Evolutionary conservation across 495 filamentous ascomycete species (phyloP).

Genomic region (Beverwykella pulmonaria): DNA sequence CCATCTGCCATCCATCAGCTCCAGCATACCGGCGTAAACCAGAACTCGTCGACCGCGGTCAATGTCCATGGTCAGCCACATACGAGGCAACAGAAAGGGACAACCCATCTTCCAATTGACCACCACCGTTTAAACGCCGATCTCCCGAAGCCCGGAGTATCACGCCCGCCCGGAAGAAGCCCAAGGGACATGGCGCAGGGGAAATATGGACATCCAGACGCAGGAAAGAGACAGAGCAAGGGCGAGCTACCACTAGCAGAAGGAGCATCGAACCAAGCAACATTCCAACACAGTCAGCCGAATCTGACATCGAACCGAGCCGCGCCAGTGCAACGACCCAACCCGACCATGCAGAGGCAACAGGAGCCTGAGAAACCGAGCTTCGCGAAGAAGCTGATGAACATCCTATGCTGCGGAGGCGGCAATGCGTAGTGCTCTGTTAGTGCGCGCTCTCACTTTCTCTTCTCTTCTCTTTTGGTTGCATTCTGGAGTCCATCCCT

Average conservation of each 20-base stretch:
- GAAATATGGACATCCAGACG: conserved; percentile 30
- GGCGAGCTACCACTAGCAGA: conserved; percentile 39
- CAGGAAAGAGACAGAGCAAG: conserved; percentile 37
- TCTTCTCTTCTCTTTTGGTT: neutral
- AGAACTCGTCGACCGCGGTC: conserved; percentile 63
- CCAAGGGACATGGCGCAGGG: conserved; percentile 22
- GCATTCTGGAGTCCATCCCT: conserved; percentile 22
- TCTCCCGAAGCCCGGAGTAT: conserved; percentile 48
- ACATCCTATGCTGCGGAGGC: conserved; percentile 36
- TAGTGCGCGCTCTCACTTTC: neutral
- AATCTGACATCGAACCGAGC: conserved; percentile 32
- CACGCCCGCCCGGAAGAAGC: conserved; percentile 59
- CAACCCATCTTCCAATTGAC: conserved; percentile 63
- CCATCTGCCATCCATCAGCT: conserved; percentile 68
- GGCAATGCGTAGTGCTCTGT: conserved; percentile 16
- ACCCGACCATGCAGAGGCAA: conserved; percentile 1
- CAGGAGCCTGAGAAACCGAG: conserved; percentile 28
- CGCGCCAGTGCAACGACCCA: conserved; percentile 19
- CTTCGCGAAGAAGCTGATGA: conserved; percentile 37
- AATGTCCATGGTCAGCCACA: conserved; percentile 68
- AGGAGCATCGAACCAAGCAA: conserved; percentile 34
- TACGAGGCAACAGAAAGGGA: conserved; percentile 33
- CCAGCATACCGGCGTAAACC: conserved; percentile 73
- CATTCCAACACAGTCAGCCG: conserved; percentile 37
- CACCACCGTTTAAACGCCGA: conserved; percentile 85